phyloP scores from a whole-genome alignment of 2,329 filamentous ascomycete genomes.

The Phialophora macrospora region DNA sequence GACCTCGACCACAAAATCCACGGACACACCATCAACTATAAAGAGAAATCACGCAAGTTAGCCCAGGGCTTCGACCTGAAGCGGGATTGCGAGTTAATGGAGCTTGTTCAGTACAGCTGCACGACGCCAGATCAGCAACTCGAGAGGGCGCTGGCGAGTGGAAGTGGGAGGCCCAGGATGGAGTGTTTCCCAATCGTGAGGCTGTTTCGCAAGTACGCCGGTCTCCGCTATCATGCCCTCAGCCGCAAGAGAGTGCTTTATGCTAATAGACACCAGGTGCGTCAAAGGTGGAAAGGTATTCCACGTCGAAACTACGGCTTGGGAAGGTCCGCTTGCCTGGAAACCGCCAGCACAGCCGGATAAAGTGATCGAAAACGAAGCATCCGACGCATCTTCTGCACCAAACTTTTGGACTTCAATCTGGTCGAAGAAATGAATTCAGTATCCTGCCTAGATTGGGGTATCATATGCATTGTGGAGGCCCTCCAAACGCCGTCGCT shows the following conservation, averaged over 20 bases:
- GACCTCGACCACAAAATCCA: slow-evolving; percentile 59
- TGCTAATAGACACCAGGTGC: slow-evolving; percentile 22
- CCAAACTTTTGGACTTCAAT: slow-evolving; percentile 29
- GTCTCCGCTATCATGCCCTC: not conserved
- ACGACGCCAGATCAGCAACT: slow-evolving; percentile 53
- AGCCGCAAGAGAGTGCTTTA: not conserved
- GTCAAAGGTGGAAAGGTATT: slow-evolving; percentile 42
- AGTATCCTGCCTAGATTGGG: slow-evolving; percentile 16
- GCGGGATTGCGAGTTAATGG: slow-evolving; percentile 60
- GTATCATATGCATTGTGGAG: slow-evolving; percentile 32
- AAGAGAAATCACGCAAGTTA: slow-evolving; percentile 59
- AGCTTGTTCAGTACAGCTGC: slow-evolving; percentile 68
- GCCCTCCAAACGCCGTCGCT: slow-evolving; percentile 36
- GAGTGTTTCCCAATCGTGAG: slow-evolving; percentile 41
- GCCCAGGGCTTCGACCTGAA: slow-evolving; percentile 55
- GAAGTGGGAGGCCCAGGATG: slow-evolving; percentile 50
- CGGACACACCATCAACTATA: slow-evolving; percentile 50
- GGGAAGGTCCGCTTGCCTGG: slow-evolving; percentile 56
- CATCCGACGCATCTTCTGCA: slow-evolving; percentile 4
- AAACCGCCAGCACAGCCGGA: slow-evolving; percentile 38
- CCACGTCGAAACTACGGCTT: slow-evolving; percentile 66
- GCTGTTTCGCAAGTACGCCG: slow-evolving; percentile 34
- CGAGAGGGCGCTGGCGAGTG: slow-evolving; percentile 26
- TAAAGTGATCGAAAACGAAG: slow-evolving; percentile 10
- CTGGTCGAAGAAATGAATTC: slow-evolving; percentile 35